Base-by-base conservation (phyloP, 352 stramenopile species). In the Pythium phragmiticola region DNA sequence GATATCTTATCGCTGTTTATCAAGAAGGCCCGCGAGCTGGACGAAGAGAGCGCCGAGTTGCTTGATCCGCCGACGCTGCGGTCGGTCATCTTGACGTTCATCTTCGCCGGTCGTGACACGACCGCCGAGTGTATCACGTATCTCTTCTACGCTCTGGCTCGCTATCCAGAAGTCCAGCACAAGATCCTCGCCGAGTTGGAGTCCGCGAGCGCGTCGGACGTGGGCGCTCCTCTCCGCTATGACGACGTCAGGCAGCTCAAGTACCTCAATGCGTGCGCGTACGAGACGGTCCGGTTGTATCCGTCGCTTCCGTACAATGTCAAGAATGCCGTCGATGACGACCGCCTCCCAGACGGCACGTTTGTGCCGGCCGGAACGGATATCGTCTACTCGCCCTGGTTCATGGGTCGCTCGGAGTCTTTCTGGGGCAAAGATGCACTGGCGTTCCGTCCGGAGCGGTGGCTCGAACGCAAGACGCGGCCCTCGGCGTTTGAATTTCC, bases 51-150 rank as follows among this genome's bases (percentile, higher is more conserved):
- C 23, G 54, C 50, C 1, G 30, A 58, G 41, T 26, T 77, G 28
- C 53, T 86, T 0, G 63, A 65, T 7, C 59, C 67, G 0, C 41
- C 56, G 42, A 87, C 80, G 7, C 68, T 94, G 9, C 70, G 76
- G 7, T 87, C 86, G 30, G 82, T 89, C 52, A 74, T 90, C 39
- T 73, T 92, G 36, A 93, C 84, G 9, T 89, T 95, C 34, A 74
- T 95, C 21, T 90, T 95, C 55, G 88, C 78, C n/a, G 88, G 87
- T 16, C 88, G 87, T 57, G 89, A 95, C 60, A 96, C 86, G 8
- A 94, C 83, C 0, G 70, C 80, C 4, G 76, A 88, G 47, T 83
- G 76, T 51, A 69, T 96, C 41, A 88, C 84, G 3, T 96, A 93
- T 72, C 71, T 72, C 30, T 84, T 95, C 46, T 95, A 96, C 58